phyloP scores from a whole-genome alignment of 192 early-diverging fungal species.

The Backusella tarrabulga region DNA sequence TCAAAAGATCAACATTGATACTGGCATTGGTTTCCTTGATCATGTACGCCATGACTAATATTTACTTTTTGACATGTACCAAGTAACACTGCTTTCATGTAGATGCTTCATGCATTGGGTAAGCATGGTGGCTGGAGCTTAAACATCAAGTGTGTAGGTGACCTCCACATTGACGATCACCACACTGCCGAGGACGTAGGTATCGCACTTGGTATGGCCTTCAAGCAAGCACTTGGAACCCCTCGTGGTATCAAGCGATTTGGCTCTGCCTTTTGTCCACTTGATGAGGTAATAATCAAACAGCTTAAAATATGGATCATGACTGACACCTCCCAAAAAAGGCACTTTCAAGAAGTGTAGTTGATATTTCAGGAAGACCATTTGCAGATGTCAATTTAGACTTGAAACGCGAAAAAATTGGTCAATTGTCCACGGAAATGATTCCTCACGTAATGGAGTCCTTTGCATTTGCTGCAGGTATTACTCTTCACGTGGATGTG shows the following conservation, averaged over 20 bases:
- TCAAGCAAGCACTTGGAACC: slow-evolving; percentile 88
- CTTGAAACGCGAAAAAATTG: slow-evolving; percentile 90
- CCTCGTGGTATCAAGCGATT: slow-evolving; percentile 90
- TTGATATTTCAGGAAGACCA: slow-evolving; percentile 96
- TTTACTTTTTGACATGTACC: not conserved
- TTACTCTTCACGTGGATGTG: slow-evolving; percentile 96
- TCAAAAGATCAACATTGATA: slow-evolving; percentile 78
- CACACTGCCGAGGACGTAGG: slow-evolving; percentile 97
- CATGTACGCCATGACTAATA: slow-evolving; percentile 61
- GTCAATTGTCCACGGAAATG: slow-evolving; percentile 93
- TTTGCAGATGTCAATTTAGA: slow-evolving; percentile 80
- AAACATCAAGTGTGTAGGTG: slow-evolving; percentile 80
- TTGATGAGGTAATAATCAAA: slow-evolving; percentile 74
- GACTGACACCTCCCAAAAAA: slow-evolving; percentile 19
- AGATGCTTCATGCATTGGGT: slow-evolving; percentile 98
- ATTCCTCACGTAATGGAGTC: slow-evolving; percentile 94
- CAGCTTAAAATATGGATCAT: not conserved
- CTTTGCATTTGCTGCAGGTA: slow-evolving; percentile 88
- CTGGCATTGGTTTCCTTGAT: slow-evolving; percentile 98
- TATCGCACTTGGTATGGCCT: slow-evolving; percentile 91
- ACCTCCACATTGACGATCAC: slow-evolving; percentile 98
- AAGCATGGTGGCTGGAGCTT: slow-evolving; percentile 95
- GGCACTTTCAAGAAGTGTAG: slow-evolving; percentile 90
- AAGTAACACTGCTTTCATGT: not conserved
- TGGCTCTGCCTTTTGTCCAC: slow-evolving; percentile 91